phyloP scores from a whole-genome alignment of 2,329 filamentous ascomycete genomes.

The Coniochaeta sp. region DNA sequence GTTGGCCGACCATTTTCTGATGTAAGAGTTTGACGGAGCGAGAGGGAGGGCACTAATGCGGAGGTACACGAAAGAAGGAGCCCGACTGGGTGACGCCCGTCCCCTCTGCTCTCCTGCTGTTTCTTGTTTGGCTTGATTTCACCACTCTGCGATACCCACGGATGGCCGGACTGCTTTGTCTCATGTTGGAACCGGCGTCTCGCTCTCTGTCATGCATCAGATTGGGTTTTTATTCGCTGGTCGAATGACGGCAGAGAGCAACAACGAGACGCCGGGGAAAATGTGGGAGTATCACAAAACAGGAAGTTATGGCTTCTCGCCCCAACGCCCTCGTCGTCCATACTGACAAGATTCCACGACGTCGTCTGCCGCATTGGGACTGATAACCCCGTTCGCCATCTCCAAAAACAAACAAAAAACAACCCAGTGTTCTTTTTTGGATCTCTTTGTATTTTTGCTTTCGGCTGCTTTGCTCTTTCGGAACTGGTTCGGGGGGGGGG shows the following conservation, averaged over 20 bases:
- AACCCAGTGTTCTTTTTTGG: slow-evolving; percentile 11
- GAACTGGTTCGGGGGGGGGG: not conserved
- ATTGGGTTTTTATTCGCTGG: slow-evolving; percentile 16
- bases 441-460: slow-evolving; percentile 11
- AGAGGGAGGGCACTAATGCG: slow-evolving; percentile 28
- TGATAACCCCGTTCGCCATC: slow-evolving; percentile 5
- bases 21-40: slow-evolving; percentile 28
- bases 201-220: slow-evolving; percentile 11
- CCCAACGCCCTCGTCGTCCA: slow-evolving; percentile 11
- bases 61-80: slow-evolving; percentile 17
- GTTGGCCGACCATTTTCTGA: slow-evolving; percentile 41
- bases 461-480: slow-evolving; percentile 6
- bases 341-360: slow-evolving; percentile 7
- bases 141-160: slow-evolving; percentile 11
- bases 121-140: slow-evolving; percentile 13
- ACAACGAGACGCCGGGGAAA: slow-evolving; percentile 7
- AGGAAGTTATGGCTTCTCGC: not conserved
- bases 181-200: slow-evolving; percentile 12
- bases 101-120: slow-evolving; percentile 18
- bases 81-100: slow-evolving; percentile 15
- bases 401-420: slow-evolving; percentile 10
- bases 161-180: slow-evolving; percentile 13
- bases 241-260: slow-evolving; percentile 11
- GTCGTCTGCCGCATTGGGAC: not conserved
- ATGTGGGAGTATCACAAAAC: slow-evolving; percentile 7